Conservation (phyloP, 306 rosid genomes). For the Argentina anserina region DNA sequence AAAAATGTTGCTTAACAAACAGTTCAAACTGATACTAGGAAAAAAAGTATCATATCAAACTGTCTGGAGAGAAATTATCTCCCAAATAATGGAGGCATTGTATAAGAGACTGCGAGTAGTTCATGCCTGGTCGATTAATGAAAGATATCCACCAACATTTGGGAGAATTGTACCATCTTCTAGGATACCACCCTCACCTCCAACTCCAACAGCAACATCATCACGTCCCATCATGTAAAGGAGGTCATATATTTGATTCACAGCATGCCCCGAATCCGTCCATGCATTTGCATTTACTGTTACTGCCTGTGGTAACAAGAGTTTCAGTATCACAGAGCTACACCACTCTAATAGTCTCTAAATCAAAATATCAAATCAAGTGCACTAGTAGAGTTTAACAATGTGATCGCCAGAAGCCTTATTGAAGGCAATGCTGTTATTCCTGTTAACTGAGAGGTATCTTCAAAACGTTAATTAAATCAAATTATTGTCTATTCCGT, state of each 20-base stretch:
- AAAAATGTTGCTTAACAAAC: background rate
- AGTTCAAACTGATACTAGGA: background rate
- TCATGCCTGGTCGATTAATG: conserved; percentile 80
- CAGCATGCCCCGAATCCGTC: conserved; percentile 82
- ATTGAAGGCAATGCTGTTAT: background rate
- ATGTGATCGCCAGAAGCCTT: background rate
- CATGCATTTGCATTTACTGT: conserved; percentile 75
- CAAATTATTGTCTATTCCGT: too few species aligned
- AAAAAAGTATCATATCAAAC: background rate
- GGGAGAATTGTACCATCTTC: conserved; percentile 68
- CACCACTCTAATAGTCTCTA: background rate
- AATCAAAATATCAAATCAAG: background rate
- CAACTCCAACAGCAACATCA: conserved; percentile 81
- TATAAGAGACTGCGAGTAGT: background rate
- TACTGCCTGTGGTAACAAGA: conserved; percentile 53
- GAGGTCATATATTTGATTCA: conserved; percentile 81
- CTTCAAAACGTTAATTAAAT: too few species aligned
- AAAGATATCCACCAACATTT: conserved; percentile 90
- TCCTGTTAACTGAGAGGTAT: background rate
- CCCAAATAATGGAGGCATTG: background rate
- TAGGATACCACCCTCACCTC: conserved; percentile 87
- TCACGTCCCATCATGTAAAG: conserved; percentile 94
- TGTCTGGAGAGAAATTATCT: background rate
- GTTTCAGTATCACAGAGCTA: background rate
- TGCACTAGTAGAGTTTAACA: background rate